Base-by-base conservation (phyloP, 768 basidiomycete genomes). In the Crassisporium funariophilum region DNA sequence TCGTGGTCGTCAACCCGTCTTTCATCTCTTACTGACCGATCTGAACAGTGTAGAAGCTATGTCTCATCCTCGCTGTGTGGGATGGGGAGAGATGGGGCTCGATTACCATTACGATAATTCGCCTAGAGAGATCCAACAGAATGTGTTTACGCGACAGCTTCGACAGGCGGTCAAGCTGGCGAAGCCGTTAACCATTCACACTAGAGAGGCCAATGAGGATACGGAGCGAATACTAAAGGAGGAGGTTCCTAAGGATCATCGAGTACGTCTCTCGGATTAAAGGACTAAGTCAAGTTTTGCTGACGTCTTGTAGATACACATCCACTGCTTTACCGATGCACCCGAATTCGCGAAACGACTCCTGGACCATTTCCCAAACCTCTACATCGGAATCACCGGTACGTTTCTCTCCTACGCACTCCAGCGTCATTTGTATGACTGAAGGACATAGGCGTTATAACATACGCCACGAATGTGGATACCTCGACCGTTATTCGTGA, bases 311-410 rank as follows among this genome's bases (percentile, higher is more conserved):
- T 49, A 89, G 84, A 84, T 94, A 21, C 91, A 94, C 57, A 74
- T 95, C 4, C 92, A 94, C 54, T 95, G 91, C 60, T 94, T 88
- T 64, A 92, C 91, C 1, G 91, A 93, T 61, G 73, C 84, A 0
- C 88, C 88, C 0, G 82, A 72, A 15, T 85, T 92, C 53, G 91
- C 85, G 0, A 72, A 71, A 29, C 76, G 84, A 3, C 72, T 95
- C 12, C 71, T 93, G 1, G 79, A 78, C 12, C 78, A 89, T 55
- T 94, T 92, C 62, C 81, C 87, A 0, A 90, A 92, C 60, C 78
- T 91, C 11, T 86, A 78, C 61, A 90, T 93, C 38, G 91, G 91
- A 2, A 79, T 94, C 38, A 93, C 91, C 2, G 88, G 87, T 74
- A 34, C 19, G 41, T 33, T 9, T 35, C 33, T 63, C 45, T 5